phyloP scores from a whole-genome alignment of 805 yeast genomes.

The Nadsonia fulvescens region DNA sequence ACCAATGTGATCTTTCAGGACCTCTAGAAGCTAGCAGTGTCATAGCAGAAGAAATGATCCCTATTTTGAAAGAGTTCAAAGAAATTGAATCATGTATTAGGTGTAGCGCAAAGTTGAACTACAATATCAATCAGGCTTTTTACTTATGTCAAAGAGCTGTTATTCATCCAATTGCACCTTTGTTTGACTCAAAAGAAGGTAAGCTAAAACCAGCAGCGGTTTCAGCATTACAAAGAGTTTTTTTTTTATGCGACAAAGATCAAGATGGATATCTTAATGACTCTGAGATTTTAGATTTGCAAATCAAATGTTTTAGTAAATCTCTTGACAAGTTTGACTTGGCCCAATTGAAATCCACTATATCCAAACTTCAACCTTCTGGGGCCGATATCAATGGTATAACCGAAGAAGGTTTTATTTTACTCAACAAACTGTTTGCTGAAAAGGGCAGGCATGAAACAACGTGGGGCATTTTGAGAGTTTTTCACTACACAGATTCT shows the following conservation, averaged over 20 bases:
- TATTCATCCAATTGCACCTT: conserved; percentile 80
- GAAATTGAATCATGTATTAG: conserved; percentile 86
- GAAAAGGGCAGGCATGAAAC: conserved; percentile 93
- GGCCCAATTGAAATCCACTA: conserved; percentile 22
- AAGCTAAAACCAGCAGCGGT: conserved; percentile 59
- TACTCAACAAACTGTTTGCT: conserved; percentile 65
- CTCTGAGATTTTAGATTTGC: conserved; percentile 51
- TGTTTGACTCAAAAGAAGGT: conserved; percentile 83
- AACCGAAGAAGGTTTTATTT: conserved; percentile 55
- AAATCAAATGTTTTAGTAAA: conserved; percentile 56
- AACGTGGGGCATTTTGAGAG: conserved; percentile 82
- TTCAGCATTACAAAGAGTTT: conserved; percentile 62
- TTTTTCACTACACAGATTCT: conserved; percentile 84
- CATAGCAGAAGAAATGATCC: conserved; percentile 65
- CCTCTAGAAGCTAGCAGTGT: conserved; percentile 20
- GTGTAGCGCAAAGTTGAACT: conserved; percentile 68
- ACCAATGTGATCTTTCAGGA: conserved; percentile 39
- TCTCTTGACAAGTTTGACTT: conserved; percentile 24
- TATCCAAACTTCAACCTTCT: conserved; percentile 20
- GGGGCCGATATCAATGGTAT: conserved; percentile 30
- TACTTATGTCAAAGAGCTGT: conserved; percentile 88
- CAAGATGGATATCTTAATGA: conserved; percentile 73
- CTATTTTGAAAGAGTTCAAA: conserved; percentile 74
- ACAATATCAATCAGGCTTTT: conserved; percentile 80
- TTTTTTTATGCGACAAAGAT: conserved; percentile 70